Evolutionary conservation across 1,284 basidiomycete species (phyloP).

Genomic region (Ceratobasidium sp.): DNA sequence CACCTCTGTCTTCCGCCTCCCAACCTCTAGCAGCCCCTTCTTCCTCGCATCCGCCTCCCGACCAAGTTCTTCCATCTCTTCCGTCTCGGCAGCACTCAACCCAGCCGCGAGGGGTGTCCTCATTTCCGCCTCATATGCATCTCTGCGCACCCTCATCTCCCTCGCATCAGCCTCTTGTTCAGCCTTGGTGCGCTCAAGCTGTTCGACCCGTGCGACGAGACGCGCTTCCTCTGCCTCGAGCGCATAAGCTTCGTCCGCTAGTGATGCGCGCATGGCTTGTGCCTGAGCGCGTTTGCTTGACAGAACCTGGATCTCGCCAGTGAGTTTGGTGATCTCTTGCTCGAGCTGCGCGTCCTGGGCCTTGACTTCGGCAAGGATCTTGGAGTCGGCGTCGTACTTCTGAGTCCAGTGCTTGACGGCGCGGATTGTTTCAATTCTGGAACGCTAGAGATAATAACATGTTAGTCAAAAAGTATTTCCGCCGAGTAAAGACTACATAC

Average conservation of each 20-base stretch:
- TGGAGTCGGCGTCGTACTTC: conserved; percentile 77
- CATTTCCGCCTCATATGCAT: conserved; percentile 80
- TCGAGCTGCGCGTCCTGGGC: conserved; percentile 78
- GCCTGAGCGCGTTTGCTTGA: conserved; percentile 80
- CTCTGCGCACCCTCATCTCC: conserved; percentile 69
- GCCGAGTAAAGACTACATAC: background rate
- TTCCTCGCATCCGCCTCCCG: conserved; percentile 82
- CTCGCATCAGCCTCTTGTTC: conserved; percentile 81
- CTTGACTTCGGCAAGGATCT: conserved; percentile 80
- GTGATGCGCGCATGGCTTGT: conserved; percentile 74
- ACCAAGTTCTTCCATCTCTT: conserved; percentile 76
- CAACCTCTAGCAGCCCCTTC: conserved; percentile 76
- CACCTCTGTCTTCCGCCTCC: conserved; percentile 80
- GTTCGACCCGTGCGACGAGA: conserved; percentile 71
- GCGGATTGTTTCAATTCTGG: conserved; percentile 90
- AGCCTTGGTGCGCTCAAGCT: conserved; percentile 76
- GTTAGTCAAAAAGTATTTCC: background rate
- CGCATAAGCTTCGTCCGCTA: conserved; percentile 73
- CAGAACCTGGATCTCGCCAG: conserved; percentile 81
- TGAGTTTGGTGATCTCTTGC: conserved; percentile 85
- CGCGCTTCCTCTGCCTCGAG: conserved; percentile 81
- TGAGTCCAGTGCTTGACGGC: conserved; percentile 82
- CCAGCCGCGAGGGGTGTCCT: conserved; percentile 80
- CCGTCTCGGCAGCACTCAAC: conserved; percentile 80
- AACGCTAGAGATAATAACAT: conserved; percentile 61